phyloP scores from a whole-genome alignment of 2,329 filamentous ascomycete species.

The Dactylellina drechsleri region DNA sequence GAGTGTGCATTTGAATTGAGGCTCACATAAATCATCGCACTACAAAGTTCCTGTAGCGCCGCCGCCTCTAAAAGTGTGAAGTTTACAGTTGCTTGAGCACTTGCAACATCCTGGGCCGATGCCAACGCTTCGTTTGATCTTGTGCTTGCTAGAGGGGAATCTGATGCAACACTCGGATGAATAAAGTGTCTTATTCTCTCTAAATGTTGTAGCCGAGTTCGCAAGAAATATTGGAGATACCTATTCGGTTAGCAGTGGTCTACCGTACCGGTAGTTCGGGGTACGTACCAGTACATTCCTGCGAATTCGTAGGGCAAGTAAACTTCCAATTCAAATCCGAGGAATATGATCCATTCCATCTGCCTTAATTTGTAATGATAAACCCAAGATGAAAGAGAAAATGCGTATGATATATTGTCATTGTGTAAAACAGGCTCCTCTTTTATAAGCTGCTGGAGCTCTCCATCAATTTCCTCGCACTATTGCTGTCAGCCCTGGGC shows the following conservation, averaged over 20 bases:
- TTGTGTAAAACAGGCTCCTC: constrained; percentile 70
- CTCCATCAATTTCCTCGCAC: constrained; percentile 76
- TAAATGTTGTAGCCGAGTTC: constrained; percentile 74
- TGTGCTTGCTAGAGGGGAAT: constrained; percentile 57
- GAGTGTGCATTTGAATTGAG: constrained; percentile 44
- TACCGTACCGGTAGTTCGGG: constrained; percentile 68
- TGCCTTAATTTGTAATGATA: constrained; percentile 89
- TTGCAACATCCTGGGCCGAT: constrained; percentile 54
- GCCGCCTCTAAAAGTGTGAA: constrained; percentile 53
- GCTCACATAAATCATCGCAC: constrained; percentile 53
- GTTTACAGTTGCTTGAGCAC: constrained; percentile 50
- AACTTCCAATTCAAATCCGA: constrained; percentile 92
- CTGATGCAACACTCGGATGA: constrained; percentile 35
- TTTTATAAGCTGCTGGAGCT: constrained; percentile 71
- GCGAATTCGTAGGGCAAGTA: constrained; percentile 86
- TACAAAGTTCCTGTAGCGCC: constrained; percentile 51
- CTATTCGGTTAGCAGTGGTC: constrained; percentile 82
- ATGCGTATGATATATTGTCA: constrained; percentile 70
- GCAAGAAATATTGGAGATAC: constrained; percentile 80
- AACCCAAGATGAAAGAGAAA: constrained; percentile 85
- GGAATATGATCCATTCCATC: constrained; percentile 86
- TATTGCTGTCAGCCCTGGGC: constrained; percentile 56
- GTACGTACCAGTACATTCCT: constrained; percentile 80
- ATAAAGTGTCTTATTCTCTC: constrained; percentile 73
- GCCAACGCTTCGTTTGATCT: constrained; percentile 55